phyloP scores from a whole-genome alignment of 176 grass and related monocot genomes.

The Oryza officinalis region DNA sequence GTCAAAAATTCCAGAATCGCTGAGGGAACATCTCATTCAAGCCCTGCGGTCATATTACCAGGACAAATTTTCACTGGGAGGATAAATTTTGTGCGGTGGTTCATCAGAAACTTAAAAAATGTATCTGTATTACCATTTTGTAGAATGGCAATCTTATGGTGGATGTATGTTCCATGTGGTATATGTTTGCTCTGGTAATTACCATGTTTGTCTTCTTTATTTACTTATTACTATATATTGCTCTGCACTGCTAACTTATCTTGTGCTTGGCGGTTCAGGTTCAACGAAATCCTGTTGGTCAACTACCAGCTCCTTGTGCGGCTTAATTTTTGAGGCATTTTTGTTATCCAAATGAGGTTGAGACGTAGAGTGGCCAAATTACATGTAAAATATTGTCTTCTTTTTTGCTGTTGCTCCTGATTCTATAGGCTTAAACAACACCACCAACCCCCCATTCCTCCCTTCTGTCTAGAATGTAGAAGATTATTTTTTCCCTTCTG shows the following conservation, averaged over 20 bases:
- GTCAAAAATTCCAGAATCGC: slow-evolving; percentile 55
- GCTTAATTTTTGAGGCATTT: slow-evolving; percentile 42
- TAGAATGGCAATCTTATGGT: neutral
- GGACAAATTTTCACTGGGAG: slow-evolving; percentile 44
- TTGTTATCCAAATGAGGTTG: slow-evolving; percentile 49
- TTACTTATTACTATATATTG: neutral
- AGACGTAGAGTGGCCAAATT: slow-evolving; percentile 34
- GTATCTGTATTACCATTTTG: neutral
- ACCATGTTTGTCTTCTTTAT: neutral
- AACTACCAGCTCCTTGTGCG: slow-evolving; percentile 29
- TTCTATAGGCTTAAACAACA: slow-evolving; percentile 21
- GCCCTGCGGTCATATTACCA: slow-evolving; percentile 55
- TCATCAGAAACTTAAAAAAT: neutral
- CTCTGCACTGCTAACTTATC: slow-evolving; percentile 8
- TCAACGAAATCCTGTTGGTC: slow-evolving; percentile 38
- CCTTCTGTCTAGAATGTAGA: slow-evolving; percentile 36
- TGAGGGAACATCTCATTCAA: slow-evolving; percentile 59
- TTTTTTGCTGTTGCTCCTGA: slow-evolving; percentile 29
- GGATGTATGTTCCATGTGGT: neutral
- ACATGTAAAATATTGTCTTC: slow-evolving; percentile 25
- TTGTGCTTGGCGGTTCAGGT: slow-evolving; percentile 38
- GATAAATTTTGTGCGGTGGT: slow-evolving; percentile 27
- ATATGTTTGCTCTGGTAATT: slow-evolving; percentile 8
- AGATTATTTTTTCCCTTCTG: neutral
- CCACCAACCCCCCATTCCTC: neutral